A percentile compares a stretch with the other conserved stretches of the same genome.
Conservation (phyloP, 2,329 filamentous ascomycete genomes). For the Alternaria atra region DNA sequence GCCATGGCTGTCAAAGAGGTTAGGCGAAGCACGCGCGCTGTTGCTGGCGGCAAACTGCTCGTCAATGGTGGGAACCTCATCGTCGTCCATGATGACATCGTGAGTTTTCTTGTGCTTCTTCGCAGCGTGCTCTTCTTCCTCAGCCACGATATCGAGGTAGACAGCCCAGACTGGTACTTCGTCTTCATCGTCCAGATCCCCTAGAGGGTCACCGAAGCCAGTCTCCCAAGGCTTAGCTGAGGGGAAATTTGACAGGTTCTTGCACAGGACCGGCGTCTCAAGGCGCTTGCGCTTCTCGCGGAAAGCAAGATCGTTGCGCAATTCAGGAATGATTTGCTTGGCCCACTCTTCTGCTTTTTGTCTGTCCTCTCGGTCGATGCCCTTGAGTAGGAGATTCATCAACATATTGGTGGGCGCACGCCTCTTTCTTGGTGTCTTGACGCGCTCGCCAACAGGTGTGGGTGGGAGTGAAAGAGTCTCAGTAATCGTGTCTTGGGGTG, state of each 20-base stretch:
- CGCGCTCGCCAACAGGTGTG: conserved; percentile 40
- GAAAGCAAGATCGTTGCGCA: conserved; percentile 29
- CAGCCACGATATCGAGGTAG: conserved; percentile 37
- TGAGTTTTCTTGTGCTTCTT: conserved; percentile 38
- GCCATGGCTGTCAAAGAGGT: conserved; percentile 35
- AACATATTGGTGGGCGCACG: conserved; percentile 25
- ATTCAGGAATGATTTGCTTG: conserved; percentile 27
- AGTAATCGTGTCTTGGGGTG: conserved; percentile 28
- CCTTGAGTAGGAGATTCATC: conserved; percentile 28
- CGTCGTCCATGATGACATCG: conserved; percentile 15
- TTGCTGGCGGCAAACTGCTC: conserved; percentile 23
- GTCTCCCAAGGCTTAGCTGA: conserved; percentile 44
- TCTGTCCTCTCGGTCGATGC: conserved; percentile 30
- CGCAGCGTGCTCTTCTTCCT: conserved; percentile 28
- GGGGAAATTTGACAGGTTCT: conserved; percentile 41
- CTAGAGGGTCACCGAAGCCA: conserved; percentile 42
- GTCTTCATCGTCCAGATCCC: conserved; percentile 38
- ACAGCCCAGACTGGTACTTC: conserved; percentile 44
- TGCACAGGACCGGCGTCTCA: conserved; percentile 32
- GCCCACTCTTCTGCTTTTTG: conserved; percentile 40
- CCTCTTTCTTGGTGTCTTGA: conserved; percentile 26
- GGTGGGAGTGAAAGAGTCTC: conserved; percentile 37
- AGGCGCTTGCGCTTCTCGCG: conserved; percentile 44
- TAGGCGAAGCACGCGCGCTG: conserved; percentile 7
- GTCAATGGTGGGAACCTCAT: conserved; percentile 34